phyloP scores from a whole-genome alignment of 2,329 filamentous ascomycete species.

The Westerdykella ornata region DNA sequence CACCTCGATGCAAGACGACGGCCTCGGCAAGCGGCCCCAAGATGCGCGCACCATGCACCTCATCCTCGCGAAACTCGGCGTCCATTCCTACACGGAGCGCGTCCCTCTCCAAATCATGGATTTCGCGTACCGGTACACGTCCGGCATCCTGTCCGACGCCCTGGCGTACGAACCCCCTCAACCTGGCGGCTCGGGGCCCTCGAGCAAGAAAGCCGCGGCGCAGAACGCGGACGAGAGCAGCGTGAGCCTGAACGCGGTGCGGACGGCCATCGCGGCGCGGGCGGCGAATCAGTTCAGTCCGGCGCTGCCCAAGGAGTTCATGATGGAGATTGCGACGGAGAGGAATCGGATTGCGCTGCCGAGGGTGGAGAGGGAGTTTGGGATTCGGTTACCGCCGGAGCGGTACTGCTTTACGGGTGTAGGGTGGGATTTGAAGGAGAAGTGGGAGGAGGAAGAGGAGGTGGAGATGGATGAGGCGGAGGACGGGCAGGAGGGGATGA shows the following conservation, averaged over 20 bases:
- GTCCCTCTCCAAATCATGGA: conserved; percentile 78
- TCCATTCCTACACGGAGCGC: conserved; percentile 72
- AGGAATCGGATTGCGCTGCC: conserved; percentile 43
- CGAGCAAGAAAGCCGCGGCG: conserved; percentile 18
- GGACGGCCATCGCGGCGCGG: conserved; percentile 64
- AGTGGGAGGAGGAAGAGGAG: conserved; percentile 62
- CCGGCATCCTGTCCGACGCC: conserved; percentile 61
- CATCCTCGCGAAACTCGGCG: conserved; percentile 70
- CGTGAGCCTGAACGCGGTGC: conserved; percentile 60
- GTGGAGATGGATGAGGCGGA: conserved; percentile 50
- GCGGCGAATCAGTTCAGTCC: conserved; percentile 63
- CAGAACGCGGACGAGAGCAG: conserved; percentile 39
- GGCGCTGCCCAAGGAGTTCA: conserved; percentile 64
- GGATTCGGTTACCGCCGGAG: conserved; percentile 56
- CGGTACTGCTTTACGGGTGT: conserved; percentile 44
- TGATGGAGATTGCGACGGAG: conserved; percentile 58
- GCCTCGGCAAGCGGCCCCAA: conserved; percentile 53
- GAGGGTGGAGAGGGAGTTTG: conserved; percentile 49
- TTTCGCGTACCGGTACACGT: conserved; percentile 77
- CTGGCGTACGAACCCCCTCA: conserved; percentile 28
- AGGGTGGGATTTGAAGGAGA: conserved; percentile 28
- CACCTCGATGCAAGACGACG: conserved; percentile 30
- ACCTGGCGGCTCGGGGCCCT: conserved; percentile 1
- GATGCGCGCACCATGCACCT: conserved; percentile 75
- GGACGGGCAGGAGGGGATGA: conserved; percentile 58